Evolutionary conservation across 2,329 filamentous ascomycete species (phyloP), one percentile per base, ranked within the genome.

Genomic region (Aureobasidium pullulans): DNA sequence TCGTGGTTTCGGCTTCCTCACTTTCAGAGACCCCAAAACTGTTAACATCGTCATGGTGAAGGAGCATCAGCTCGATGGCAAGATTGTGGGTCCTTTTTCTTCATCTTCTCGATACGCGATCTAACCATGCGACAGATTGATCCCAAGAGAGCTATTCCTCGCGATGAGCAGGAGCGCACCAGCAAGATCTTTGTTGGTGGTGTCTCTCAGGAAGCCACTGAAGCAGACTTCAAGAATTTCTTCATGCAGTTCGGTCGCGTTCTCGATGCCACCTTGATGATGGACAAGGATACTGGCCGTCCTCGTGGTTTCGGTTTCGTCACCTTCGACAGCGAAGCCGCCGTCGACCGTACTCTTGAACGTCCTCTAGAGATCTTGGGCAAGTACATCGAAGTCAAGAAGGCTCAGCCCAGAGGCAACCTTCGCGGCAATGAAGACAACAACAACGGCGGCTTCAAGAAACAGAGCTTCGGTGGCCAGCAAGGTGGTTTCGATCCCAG

Each of bases 41-140:
- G 94, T 99, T 65, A 99, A 99, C 72, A 96, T 91, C 66, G 94
- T 99, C 64, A 99, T 99, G 94, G 94, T 99, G 63, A 99, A 99
- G 76, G 94, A 99, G 72, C 94, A 99, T 73, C 96, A 93, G 67
- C 82, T 99, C 23, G 94, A 99, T 71, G 94, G 94, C 63, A 99
- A 99, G 76, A 96, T 99, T 73, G 94, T 97, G 82, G 79, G 89
- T 77, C 13, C 10, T 28, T 23, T 19, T 19, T 4, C 37, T 16
- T 2, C n/a, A 9, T 7, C 3, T 7, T 50, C 52, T 44, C 42
- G 32, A 15, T 16, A 16, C 34, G 19, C 19, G 3, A 34, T 40
- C 44, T 50, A 37, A 48, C 4, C 19, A 46, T 59, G 32, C 36
- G 46, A 32, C 63, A 96, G 94, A 99, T 99, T 70, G 94, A 99